Evolutionary conservation across 2,329 filamentous ascomycete genomes (phyloP).

Genomic region (Tolypocladium amazonense): DNA sequence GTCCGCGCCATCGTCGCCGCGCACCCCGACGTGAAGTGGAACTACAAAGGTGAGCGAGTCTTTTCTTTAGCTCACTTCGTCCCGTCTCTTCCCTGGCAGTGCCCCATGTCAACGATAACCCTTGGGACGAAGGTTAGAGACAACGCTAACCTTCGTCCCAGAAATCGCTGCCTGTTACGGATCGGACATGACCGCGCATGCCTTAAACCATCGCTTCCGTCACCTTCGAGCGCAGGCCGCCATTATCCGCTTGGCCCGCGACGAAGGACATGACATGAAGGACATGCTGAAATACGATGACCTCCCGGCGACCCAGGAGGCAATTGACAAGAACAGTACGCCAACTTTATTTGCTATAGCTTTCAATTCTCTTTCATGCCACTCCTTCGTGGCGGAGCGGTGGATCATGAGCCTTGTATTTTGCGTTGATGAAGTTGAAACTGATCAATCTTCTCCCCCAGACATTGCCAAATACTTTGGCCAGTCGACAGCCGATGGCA

Average conservation of each 20-base stretch:
- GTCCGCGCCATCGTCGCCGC: conserved; percentile 51
- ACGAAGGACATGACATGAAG: conserved; percentile 29
- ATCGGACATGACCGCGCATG: conserved; percentile 35
- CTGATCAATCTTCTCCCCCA: conserved; percentile 13
- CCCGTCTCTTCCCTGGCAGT: background rate
- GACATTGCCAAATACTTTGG: conserved; percentile 51
- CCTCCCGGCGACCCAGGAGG: conserved; percentile 26
- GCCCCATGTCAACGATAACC: background rate
- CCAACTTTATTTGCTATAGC: background rate
- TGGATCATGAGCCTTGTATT: background rate
- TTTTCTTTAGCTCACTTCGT: conserved; percentile 2
- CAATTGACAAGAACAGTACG: conserved; percentile 31
- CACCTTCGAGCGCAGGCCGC: conserved; percentile 31
- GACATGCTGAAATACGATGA: conserved; percentile 24
- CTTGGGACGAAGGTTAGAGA: conserved; percentile 11
- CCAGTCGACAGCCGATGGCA: conserved; percentile 44
- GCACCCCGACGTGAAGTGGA: conserved; percentile 41
- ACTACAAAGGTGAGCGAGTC: conserved; percentile 46
- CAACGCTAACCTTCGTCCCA: conserved; percentile 25
- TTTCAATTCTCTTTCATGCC: background rate
- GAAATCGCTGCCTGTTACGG: conserved; percentile 37
- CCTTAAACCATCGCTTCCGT: conserved; percentile 42
- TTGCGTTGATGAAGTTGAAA: background rate
- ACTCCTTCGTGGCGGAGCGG: background rate
- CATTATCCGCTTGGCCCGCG: conserved; percentile 24